Evolutionary conservation across 345 rosid species (phyloP).

Genomic region (Kernera saxatilis): DNA sequence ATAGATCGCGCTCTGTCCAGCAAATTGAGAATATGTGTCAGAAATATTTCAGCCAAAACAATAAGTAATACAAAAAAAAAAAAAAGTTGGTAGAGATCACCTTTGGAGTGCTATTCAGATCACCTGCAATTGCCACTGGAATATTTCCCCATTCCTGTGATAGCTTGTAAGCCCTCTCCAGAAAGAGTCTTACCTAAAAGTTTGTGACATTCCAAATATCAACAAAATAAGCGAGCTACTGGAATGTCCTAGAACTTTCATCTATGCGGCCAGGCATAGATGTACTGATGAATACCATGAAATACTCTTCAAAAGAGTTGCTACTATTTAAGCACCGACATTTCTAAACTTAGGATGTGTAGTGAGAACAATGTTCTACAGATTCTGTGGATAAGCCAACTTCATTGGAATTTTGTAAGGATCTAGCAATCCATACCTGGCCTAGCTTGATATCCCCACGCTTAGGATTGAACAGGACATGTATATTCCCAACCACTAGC

Average conservation of each 20-base stretch:
- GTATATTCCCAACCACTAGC: constrained; percentile 71
- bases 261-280: background rate
- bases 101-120: constrained; percentile 59
- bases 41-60: background rate
- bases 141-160: constrained; percentile 76
- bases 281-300: constrained; percentile 1
- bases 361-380: background rate
- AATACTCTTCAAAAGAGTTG: background rate
- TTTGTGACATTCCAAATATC: background rate
- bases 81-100: constrained; percentile 31
- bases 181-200: constrained; percentile 62
- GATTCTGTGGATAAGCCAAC: background rate
- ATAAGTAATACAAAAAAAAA: background rate
- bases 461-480: constrained; percentile 73
- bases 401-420: background rate
- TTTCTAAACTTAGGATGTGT: background rate
- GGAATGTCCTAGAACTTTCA: background rate
- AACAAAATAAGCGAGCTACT: background rate
- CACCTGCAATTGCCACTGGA: constrained; percentile 42
- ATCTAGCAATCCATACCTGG: constrained; percentile 46
- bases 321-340: background rate
- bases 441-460: constrained; percentile 92
- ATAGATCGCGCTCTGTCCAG: constrained; percentile 77
- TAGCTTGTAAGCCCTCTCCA: constrained; percentile 71
- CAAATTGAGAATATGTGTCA: constrained; percentile 21